Percentiles rank a stretch among this genome's conserved stretches.
Conservation (phyloP, 371 early-diverging fungal genomes). For the Chytridiales sp. region DNA sequence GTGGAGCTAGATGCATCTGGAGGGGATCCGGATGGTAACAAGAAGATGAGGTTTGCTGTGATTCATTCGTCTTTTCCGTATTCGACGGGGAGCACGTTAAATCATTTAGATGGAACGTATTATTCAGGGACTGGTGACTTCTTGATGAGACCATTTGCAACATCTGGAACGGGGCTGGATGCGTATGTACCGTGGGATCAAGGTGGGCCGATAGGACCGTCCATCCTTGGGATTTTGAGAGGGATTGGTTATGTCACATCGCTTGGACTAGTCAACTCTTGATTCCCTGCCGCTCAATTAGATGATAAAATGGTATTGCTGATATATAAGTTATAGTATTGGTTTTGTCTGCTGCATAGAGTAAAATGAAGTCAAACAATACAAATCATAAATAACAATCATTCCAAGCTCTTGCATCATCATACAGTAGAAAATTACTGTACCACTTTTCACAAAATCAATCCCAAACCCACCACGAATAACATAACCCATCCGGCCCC, state of each 20-base stretch:
- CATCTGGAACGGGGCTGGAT: constrained; percentile 29
- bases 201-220: constrained; percentile 29
- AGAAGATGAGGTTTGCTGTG: constrained; percentile 21
- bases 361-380: too few species aligned
- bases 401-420: too few species aligned
- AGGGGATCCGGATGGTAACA: background rate
- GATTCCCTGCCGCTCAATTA: too few species aligned
- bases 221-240: constrained; percentile 29
- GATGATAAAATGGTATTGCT: too few species aligned
- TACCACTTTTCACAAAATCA: too few species aligned
- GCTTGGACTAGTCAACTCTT: constrained; percentile 10
- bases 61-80: constrained; percentile 32
- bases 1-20: background rate
- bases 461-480: too few species aligned
- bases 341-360: too few species aligned
- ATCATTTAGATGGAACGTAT: constrained; percentile 30
- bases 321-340: too few species aligned
- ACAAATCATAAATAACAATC: too few species aligned
- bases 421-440: too few species aligned
- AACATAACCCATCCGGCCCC: too few species aligned
- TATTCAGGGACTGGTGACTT: constrained; percentile 33
- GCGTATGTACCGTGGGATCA: constrained; percentile 9
- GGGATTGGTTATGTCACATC: constrained; percentile 36
- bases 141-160: constrained; percentile 40
- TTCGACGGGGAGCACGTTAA: constrained; percentile 26